Evolutionary conservation across 352 stramenopile genomes (phyloP), one percentile per base, ranked within the genome.

Genomic region (Pseudoperonospora humuli): DNA sequence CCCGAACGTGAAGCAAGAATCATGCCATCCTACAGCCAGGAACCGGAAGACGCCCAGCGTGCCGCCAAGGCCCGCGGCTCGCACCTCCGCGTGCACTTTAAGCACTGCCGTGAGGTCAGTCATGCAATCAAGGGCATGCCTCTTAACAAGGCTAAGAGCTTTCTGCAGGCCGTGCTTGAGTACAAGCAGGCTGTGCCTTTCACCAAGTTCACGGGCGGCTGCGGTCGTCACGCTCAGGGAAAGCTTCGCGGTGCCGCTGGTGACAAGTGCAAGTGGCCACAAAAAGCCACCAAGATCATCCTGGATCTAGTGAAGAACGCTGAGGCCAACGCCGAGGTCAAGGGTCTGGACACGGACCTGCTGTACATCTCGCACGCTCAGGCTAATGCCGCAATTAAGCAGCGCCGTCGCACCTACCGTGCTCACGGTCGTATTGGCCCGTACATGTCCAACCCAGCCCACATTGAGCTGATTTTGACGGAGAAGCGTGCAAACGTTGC

Each of bases 381-480:
- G 77, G 86, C 87, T 54, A 99, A 99, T 85, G 81, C 86, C 48
- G 96, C 96, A 39, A 97, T 97, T 59, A 96, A 98, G 67, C 96
- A 98, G 68, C 91, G 96, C 57, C 92, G 96, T 69, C 88, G 96
- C 70, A 99, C 96, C n/a, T 98, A 98, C 89, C 86, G 89, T 73
- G 93, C 93, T 47, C 95, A 98, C 73, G 95, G 95, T 68, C 93
- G 95, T 68, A 98, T 98, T 69, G 93, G 93, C 31, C 95, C 97
- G 50, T 99, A 99, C 86, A 98, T 98, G 85, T 95, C 87, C 64
- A 96, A 97, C 78, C 96, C 96, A 44, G 95, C 95, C 31, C 96
- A 99, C 84, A 97, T 99, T 70, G 96, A 99, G 89, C 80, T 99
- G 17, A 97, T 99, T 72, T 77, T 98, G 42, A 96, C 87, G 41